phyloP scores from a whole-genome alignment of 2,329 filamentous ascomycete species.

The Colletotrichum lindemuthianum region DNA sequence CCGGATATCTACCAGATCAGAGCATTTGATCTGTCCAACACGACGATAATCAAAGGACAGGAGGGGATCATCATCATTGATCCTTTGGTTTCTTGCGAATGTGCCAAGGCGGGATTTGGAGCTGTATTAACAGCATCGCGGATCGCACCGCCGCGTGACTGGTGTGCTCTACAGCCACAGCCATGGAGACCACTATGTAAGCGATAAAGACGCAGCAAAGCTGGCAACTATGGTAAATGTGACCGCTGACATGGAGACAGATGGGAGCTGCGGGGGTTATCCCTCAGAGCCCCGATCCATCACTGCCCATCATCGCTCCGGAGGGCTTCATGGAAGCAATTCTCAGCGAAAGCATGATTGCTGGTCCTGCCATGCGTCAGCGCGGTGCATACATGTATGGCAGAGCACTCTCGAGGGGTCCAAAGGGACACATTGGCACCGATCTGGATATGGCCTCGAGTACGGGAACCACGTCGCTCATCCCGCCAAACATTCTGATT shows the following conservation, averaged over 20 bases:
- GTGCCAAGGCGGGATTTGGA: slow-evolving; percentile 44
- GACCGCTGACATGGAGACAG: slow-evolving; percentile 28
- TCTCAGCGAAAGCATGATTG: slow-evolving; percentile 51
- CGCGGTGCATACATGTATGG: slow-evolving; percentile 54
- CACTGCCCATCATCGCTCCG: slow-evolving; percentile 44
- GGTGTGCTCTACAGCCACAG: slow-evolving; percentile 54
- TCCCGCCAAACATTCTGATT: slow-evolving; percentile 48
- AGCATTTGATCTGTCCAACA: slow-evolving; percentile 52
- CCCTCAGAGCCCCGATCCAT: neutral
- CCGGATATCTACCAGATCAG: slow-evolving; percentile 52
- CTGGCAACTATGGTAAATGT: slow-evolving; percentile 27
- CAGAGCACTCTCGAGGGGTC: slow-evolving; percentile 39
- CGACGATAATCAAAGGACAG: slow-evolving; percentile 50
- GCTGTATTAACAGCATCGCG: slow-evolving; percentile 45
- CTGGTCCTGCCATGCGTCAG: slow-evolving; percentile 50
- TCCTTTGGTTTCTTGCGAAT: slow-evolving; percentile 48
- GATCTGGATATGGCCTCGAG: slow-evolving; percentile 48
- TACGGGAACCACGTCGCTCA: slow-evolving; percentile 44
- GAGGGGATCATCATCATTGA: slow-evolving; percentile 42
- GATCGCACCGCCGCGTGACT: slow-evolving; percentile 39
- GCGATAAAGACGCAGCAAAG: slow-evolving; percentile 17
- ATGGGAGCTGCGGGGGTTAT: slow-evolving; percentile 20
- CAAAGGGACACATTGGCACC: slow-evolving; percentile 48
- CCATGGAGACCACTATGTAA: slow-evolving; percentile 50
- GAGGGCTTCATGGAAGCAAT: slow-evolving; percentile 51